phyloP scores from a whole-genome alignment of 495 filamentous ascomycete species.

The Daldinia loculata region DNA sequence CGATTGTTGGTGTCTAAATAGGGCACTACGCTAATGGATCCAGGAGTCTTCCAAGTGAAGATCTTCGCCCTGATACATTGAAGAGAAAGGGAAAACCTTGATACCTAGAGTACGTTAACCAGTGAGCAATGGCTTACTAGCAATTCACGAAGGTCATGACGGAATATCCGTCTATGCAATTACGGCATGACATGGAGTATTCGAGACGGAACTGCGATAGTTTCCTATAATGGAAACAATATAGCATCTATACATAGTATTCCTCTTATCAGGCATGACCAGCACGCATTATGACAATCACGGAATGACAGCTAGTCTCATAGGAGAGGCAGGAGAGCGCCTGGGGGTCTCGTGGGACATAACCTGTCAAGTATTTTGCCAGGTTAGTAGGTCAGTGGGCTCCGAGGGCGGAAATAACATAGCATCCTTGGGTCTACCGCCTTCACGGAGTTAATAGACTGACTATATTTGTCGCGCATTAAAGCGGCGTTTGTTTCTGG shows the following conservation, averaged over 20 bases:
- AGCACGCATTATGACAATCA: conserved; percentile 15
- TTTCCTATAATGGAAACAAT: conserved; percentile 17
- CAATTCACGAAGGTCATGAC: neutral
- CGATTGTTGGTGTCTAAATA: neutral
- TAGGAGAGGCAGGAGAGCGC: neutral
- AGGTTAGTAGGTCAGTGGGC: neutral
- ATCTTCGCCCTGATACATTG: neutral
- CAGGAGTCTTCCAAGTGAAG: neutral
- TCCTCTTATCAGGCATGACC: conserved; percentile 5
- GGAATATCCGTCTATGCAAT: conserved; percentile 5
- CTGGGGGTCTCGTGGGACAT: neutral
- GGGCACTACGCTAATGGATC: neutral
- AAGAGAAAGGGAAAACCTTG: neutral
- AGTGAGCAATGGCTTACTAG: neutral
- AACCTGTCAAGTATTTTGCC: neutral
- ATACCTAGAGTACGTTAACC: neutral
- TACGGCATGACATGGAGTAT: neutral
- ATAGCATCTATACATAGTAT: conserved; percentile 17
- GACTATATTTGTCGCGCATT: neutral
- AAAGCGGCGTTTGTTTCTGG: neutral
- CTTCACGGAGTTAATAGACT: neutral
- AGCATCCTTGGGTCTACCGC: neutral
- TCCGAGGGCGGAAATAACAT: neutral
- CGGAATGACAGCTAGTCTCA: neutral
- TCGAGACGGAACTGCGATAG: conserved; percentile 8